Conservation (phyloP, 495 filamentous ascomycete genomes). For the Penicillium alfredii region DNA sequence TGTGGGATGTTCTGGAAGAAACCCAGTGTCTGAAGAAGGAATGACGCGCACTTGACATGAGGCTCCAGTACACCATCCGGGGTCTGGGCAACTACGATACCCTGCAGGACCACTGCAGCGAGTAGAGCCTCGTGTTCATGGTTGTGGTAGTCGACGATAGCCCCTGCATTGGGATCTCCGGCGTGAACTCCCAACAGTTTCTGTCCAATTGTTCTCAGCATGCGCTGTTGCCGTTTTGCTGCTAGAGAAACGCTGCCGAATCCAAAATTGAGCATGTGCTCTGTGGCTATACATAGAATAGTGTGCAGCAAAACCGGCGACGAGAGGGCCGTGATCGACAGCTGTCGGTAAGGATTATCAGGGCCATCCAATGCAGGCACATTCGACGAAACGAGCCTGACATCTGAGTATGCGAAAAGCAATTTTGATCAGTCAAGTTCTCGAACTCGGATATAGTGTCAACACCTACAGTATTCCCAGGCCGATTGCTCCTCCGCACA, state of each 20-base stretch:
- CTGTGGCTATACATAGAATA: conserved; percentile 25
- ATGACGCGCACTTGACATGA: conserved; percentile 23
- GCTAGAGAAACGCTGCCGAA: conserved; percentile 19
- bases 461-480: conserved; percentile 24
- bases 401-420: conserved; percentile 11
- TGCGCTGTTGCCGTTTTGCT: conserved; percentile 21
- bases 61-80: conserved; percentile 24
- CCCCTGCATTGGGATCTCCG: not conserved
- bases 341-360: conserved; percentile 24
- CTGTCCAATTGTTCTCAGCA: conserved; percentile 21
- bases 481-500: conserved; percentile 17
- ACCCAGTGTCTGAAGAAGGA: conserved; percentile 20
- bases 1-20: conserved; percentile 15
- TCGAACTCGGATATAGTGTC: not conserved
- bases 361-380: conserved; percentile 25
- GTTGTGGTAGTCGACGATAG: conserved; percentile 3
- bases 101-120: conserved; percentile 22
- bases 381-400: conserved; percentile 24
- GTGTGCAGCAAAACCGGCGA: conserved; percentile 23
- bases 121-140: conserved; percentile 19
- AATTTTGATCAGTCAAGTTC: not conserved
- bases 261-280: conserved; percentile 28
- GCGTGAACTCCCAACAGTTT: conserved; percentile 12
- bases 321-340: conserved; percentile 22
- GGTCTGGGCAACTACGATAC: conserved; percentile 22